Evolutionary conservation across 768 basidiomycete species (phyloP).

Genomic region (Cyclocybe aegerita): DNA sequence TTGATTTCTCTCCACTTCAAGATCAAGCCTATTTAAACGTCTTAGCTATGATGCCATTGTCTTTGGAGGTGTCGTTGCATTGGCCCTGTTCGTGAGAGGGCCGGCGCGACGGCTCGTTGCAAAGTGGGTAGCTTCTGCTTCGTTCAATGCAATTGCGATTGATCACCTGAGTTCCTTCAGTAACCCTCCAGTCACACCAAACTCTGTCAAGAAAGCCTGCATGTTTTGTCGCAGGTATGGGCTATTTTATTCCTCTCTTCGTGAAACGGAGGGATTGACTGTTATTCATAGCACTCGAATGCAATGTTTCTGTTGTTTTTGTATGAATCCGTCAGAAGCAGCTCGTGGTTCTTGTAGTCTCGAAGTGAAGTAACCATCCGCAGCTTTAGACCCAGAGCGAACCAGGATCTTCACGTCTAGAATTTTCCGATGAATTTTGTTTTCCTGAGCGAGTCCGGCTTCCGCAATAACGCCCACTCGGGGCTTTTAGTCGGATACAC

Average conservation of each 20-base stretch:
- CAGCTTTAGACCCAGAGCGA: too few relatives aligned
- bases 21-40: slow-evolving; percentile 90
- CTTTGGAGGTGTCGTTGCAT: slow-evolving; percentile 12
- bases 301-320: slow-evolving; percentile 5
- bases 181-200: slow-evolving; percentile 11
- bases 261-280: neutral
- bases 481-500: too few relatives aligned
- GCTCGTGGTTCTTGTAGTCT: too few relatives aligned
- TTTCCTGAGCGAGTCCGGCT: too few relatives aligned
- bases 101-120: slow-evolving; percentile 6
- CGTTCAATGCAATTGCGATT: slow-evolving; percentile 6
- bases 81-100: slow-evolving; percentile 9
- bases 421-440: too few relatives aligned
- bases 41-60: neutral
- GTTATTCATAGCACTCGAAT: slow-evolving; percentile 10
- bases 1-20: slow-evolving; percentile 99
- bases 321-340: neutral
- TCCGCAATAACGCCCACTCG: too few relatives aligned
- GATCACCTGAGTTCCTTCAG: slow-evolving; percentile 3
- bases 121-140: neutral
- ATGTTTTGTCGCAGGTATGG: slow-evolving; percentile 34
- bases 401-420: too few relatives aligned
- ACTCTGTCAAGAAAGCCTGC: slow-evolving; percentile 42
- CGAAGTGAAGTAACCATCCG: too few relatives aligned
- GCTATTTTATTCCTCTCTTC: neutral